Base-by-base conservation (phyloP, 2,329 filamentous ascomycete genomes). In the Pestalotiopsis fici region DNA sequence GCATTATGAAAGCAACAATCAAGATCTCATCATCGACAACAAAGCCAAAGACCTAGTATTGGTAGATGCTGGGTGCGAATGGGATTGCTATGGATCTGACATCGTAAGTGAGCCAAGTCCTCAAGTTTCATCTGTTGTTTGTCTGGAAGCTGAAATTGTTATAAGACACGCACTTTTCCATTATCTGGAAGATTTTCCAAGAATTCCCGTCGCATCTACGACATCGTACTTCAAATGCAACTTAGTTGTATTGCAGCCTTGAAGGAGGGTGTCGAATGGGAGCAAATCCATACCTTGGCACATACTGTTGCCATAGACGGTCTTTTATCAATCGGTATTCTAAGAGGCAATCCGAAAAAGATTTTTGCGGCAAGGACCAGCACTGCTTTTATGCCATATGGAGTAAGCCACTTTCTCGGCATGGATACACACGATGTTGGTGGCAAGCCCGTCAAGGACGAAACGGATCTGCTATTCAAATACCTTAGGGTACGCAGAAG, bases 401-500 rank as follows among this genome's bases (percentile, higher is more conserved):
- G 95, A 0, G 83, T 98, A 1, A 95, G 95, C 0, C 95, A 98
- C 79, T 95, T 97, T 77, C 84, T 98, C 7, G 95, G 95, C 69
- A 91, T 98, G 86, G 95, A 98, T 77, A 97, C 94, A 2, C 95
- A 98, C 78, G 95, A 98, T 75, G 92, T 90, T 0, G 92, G 92
- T 69, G 93, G 93, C 25, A 90, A 94, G 77, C 85, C 92, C 43
- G 91, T 95, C 79, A 93, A 93, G 73, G 84, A 84, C 7, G 96
- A 99, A 76, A 83, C 86, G 68, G 95, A 99, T 77, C 83, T 88
- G 39, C 89, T 98, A 86, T 98, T 98, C 81, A 87, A 89, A 65
- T 98, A 98, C 76, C 83, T 99, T 68, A 87, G 96, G 59, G 90
- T 97, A 47, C 85, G 96, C 64, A 91, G 93, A 13, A 86, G 81